Conservation (phyloP, 306 rosid species). For the Astragalus membranaceus region DNA sequence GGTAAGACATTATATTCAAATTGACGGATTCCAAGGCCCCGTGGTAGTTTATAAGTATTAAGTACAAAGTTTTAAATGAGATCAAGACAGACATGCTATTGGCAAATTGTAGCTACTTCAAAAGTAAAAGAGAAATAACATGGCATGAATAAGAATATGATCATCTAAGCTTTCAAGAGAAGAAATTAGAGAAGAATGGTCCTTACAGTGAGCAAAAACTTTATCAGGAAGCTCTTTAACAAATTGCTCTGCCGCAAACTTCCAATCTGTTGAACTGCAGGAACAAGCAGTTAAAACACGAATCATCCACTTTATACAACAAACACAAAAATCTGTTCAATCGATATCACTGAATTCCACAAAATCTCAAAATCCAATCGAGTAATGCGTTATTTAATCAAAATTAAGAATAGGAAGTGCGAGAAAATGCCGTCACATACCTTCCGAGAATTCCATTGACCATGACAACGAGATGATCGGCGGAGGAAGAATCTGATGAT, state of each 20-base stretch:
- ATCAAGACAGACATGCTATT: background rate
- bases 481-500: slow-evolving; percentile 63
- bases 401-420: background rate
- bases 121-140: background rate
- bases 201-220: slow-evolving; percentile 86
- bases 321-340: background rate
- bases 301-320: slow-evolving; percentile 6
- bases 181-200: background rate
- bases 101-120: background rate
- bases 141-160: background rate
- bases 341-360: background rate
- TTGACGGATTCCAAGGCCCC: background rate
- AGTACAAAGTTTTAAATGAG: background rate
- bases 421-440: slow-evolving; percentile 23
- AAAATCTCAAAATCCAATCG: background rate
- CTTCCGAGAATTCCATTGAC: slow-evolving; percentile 93
- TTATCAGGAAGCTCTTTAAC: slow-evolving; percentile 71
- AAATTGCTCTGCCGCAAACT: slow-evolving; percentile 81
- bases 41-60: background rate
- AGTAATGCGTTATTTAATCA: background rate
- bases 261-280: slow-evolving; percentile 84
- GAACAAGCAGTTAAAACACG: slow-evolving; percentile 16
- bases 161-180: background rate
- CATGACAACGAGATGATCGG: slow-evolving; percentile 89
- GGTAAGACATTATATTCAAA: background rate